Percentiles rank a stretch among this genome's conserved stretches.
Conservation (phyloP, 257 asterid genomes). For the Osmanthus fragrans region DNA sequence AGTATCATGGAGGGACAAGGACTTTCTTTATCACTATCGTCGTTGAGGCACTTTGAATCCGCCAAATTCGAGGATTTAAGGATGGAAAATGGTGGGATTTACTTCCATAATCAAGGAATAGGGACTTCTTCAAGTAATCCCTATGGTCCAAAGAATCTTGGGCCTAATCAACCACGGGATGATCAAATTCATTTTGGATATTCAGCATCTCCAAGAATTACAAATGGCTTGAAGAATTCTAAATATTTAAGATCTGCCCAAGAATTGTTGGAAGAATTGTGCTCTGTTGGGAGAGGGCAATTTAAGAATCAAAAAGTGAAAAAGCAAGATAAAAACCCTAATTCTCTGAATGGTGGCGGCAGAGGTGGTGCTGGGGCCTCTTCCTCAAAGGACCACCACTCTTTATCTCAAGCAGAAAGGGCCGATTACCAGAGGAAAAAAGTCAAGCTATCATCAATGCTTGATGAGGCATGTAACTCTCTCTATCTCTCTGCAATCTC, state of each 20-base stretch:
- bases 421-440: conserved; percentile 70
- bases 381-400: conserved; percentile 37
- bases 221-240: conserved; percentile 42
- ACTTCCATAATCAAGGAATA: conserved; percentile 37
- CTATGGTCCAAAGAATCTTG: conserved; percentile 21
- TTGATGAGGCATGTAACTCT: conserved; percentile 65
- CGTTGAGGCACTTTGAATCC: conserved; percentile 44
- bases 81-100: conserved; percentile 36
- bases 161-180: conserved; percentile 18
- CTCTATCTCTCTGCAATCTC: background rate
- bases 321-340: conserved; percentile 60
- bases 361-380: conserved; percentile 17
- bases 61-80: conserved; percentile 46
- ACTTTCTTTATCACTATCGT: conserved; percentile 71
- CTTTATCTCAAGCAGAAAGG: conserved; percentile 58
- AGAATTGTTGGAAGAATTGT: conserved; percentile 65
- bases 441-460: conserved; percentile 66
- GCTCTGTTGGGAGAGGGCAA: conserved; percentile 69
- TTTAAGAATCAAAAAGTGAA: conserved; percentile 34
- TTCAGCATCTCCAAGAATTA: conserved; percentile 39
- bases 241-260: conserved; percentile 57
- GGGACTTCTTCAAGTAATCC: conserved; percentile 15
- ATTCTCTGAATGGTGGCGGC: conserved; percentile 31
- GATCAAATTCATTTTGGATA: conserved; percentile 47
- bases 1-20: conserved; percentile 52